phyloP scores from a whole-genome alignment of 331 rosid species.

The Erythrophleum ivorense region DNA sequence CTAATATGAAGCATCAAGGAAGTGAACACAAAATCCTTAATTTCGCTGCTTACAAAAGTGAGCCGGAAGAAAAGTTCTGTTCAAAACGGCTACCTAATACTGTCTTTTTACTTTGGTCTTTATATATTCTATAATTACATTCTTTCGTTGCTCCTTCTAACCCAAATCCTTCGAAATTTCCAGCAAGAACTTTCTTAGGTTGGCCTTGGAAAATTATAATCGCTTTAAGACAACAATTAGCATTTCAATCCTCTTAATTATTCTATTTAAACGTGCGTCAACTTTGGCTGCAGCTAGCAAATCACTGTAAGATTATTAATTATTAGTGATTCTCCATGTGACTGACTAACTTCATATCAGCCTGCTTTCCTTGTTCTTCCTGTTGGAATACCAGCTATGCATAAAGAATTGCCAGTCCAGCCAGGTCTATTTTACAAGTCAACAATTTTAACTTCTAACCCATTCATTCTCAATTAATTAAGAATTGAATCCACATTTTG shows the following conservation, averaged over 20 bases:
- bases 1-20: neutral
- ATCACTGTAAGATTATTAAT: neutral
- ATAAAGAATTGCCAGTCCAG: too few relatives aligned
- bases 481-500: too few relatives aligned
- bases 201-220: neutral
- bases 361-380: neutral
- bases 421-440: too few relatives aligned
- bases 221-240: neutral
- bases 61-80: neutral
- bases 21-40: neutral
- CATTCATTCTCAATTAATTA: too few relatives aligned
- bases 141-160: neutral
- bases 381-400: too few relatives aligned
- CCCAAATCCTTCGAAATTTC: slow-evolving; percentile 16
- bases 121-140: too few relatives aligned
- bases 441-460: too few relatives aligned
- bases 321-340: neutral
- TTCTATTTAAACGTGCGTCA: neutral
- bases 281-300: neutral
- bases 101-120: neutral
- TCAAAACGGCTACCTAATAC: neutral
- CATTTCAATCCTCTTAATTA: neutral
- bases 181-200: neutral
- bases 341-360: neutral
- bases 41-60: slow-evolving; percentile 4